phyloP scores from a whole-genome alignment of 1,284 basidiomycete species.

The Schizophyllum commune region DNA sequence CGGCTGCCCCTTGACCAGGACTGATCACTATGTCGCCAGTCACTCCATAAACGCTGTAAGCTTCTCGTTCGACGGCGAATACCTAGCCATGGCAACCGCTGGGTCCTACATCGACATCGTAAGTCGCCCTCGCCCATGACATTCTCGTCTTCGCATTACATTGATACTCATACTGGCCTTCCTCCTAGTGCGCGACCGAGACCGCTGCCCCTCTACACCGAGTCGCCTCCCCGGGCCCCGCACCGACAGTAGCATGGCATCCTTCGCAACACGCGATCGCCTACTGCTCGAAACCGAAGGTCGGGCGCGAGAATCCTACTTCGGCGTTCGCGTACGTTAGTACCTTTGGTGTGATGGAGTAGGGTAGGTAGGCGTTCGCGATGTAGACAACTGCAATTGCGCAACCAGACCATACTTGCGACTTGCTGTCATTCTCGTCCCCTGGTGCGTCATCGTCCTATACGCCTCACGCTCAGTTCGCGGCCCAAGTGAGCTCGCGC shows the following conservation, averaged over 20 bases:
- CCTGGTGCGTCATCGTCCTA: no score
- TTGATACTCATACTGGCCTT: no score
- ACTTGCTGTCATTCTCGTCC: no score
- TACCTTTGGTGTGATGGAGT: constrained; percentile 43
- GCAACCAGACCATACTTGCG: no score
- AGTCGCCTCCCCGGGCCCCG: constrained; percentile 54
- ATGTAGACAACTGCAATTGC: no score
- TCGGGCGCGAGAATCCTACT: constrained; percentile 46
- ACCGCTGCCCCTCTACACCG: constrained; percentile 63
- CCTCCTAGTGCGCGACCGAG: constrained; percentile 73
- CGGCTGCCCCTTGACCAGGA: background rate
- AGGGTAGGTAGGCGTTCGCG: background rate
- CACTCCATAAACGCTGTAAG: constrained; percentile 67
- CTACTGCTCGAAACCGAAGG: constrained; percentile 54
- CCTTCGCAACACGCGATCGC: constrained; percentile 70
- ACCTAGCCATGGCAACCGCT: constrained; percentile 62
- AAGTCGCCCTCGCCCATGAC: constrained; percentile 18
- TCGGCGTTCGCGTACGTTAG: constrained; percentile 59
- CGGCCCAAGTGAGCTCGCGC: no score
- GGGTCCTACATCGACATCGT: constrained; percentile 75
- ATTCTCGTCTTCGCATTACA: no score
- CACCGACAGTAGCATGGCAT: constrained; percentile 70
- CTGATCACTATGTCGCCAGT: constrained; percentile 29
- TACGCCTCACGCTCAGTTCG: no score
- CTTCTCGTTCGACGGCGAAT: constrained; percentile 77